These are phyloP conservation scores for Panicum hallii DNA, from an alignment of 202 grass and related monocot species.

Conservation along the genomic window DNA sequence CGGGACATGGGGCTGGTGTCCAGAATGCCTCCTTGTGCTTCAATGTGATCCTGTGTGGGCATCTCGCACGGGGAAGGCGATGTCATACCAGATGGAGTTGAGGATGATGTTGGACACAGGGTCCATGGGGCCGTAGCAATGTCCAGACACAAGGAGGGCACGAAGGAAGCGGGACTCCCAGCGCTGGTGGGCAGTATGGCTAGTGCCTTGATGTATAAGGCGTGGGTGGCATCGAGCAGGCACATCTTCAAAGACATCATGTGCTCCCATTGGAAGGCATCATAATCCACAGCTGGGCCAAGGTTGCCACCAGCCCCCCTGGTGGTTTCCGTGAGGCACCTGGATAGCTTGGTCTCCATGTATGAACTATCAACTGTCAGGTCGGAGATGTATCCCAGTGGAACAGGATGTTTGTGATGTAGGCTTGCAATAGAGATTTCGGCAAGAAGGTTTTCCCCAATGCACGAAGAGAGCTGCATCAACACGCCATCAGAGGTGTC, in stretches of 20 bases:
- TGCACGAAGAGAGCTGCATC: not conserved
- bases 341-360: not conserved
- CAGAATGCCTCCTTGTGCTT: slow-evolving; percentile 5
- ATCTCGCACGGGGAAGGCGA: not conserved
- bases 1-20: not conserved
- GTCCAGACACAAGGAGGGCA: too few relatives aligned
- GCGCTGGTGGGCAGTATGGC: not conserved
- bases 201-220: slow-evolving; percentile 1
- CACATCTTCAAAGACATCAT: not conserved
- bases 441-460: not conserved
- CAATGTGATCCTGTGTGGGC: not conserved
- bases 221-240: not conserved
- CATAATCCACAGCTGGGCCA: not conserved
- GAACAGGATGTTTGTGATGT: not conserved
- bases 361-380: not conserved
- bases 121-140: too few relatives aligned
- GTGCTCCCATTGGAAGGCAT: not conserved
- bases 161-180: not conserved
- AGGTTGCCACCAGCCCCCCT: too few relatives aligned
- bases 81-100: too few relatives aligned
- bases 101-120: too few relatives aligned
- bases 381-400: not conserved
- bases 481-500: not conserved
- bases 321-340: not conserved
- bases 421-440: not conserved